phyloP scores from a whole-genome alignment of 202 grass and related monocot genomes.

The Bolboschoenoplectus hybrid region DNA sequence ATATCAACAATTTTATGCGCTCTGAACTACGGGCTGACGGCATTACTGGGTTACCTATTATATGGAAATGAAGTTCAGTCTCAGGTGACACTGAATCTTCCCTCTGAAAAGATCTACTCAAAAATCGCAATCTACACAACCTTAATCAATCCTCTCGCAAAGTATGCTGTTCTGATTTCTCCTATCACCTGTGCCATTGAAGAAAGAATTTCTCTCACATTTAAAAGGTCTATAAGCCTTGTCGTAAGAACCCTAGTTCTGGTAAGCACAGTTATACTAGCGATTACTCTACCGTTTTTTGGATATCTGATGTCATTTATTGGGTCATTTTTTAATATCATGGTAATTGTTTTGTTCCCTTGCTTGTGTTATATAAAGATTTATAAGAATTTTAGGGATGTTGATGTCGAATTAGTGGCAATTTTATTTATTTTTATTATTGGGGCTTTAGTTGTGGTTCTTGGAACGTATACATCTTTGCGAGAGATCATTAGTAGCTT shows the following conservation, averaged over 20 bases:
- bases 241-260: slow-evolving; percentile 44
- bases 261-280: slow-evolving; percentile 49
- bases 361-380: slow-evolving; percentile 67
- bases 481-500: slow-evolving; percentile 49
- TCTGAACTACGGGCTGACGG: slow-evolving; percentile 48
- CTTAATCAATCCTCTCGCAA: slow-evolving; percentile 54
- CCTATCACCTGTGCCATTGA: slow-evolving; percentile 49
- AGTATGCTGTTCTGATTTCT: slow-evolving; percentile 54
- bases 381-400: slow-evolving; percentile 27
- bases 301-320: slow-evolving; percentile 64
- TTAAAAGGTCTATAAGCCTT: slow-evolving; percentile 10
- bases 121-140: slow-evolving; percentile 55
- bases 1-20: slow-evolving; percentile 46
- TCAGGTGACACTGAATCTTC: slow-evolving; percentile 58
- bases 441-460: slow-evolving; percentile 40
- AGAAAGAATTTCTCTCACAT: slow-evolving; percentile 17
- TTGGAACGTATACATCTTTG: slow-evolving; percentile 58
- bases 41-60: slow-evolving; percentile 57
- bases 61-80: slow-evolving; percentile 54
- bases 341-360: slow-evolving; percentile 49
- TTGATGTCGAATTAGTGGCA: slow-evolving; percentile 31
- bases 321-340: slow-evolving; percentile 55
- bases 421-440: slow-evolving; percentile 49
- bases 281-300: slow-evolving; percentile 55
- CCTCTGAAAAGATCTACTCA: slow-evolving; percentile 48